Base-by-base conservation (phyloP, 2,329 filamentous ascomycete species). In the Boeremia exigua region DNA sequence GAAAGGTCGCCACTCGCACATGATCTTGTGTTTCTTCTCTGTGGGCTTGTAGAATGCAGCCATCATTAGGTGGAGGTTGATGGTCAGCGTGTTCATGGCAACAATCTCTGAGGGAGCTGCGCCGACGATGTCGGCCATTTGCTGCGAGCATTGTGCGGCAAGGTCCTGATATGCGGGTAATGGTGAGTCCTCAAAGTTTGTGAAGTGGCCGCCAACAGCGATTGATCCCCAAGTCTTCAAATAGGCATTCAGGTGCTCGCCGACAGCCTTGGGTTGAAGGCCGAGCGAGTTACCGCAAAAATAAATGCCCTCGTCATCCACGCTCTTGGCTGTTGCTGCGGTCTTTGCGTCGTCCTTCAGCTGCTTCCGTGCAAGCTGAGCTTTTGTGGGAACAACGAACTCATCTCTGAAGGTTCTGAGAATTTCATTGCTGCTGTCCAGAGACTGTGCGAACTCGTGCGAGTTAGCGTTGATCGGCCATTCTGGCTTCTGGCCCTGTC, bases 231-330 rank as follows among this genome's bases (percentile, higher is more conserved):
- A 96, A 17, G 91, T 92, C 59, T 88, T 84, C 1, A 96, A 82
- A 65, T 95, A 91, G 4, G 86, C 83, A 32, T 87, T 80, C 60
- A 96, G 76, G 61, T 91, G 86, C n/a, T 82, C 77, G 14, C 84
- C 80, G 0, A 88, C 86, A 6, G 84, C 84, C 59, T 84, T 86
- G 27, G 92, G 92, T 73, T 96, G 92, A 2, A 93, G 84, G 32
- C 92, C 92, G 1, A 96, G 82, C 0, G 92, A 96, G 78, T 96
- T 96, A 49, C 92, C 92, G 64, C 92, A 94, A 59, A 96, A 88
- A 75, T 96, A 96, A 53, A 91, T 88, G 59, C 81, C 83, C 48
- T 78, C 76, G 11, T 81, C 68, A 8, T 73, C 72, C 9, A 67
- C 59, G n/a, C 74, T 66, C 37, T 73, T 73, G 6, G 65, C 68